Evolutionary conservation across 2,329 filamentous ascomycete genomes (phyloP).

Genomic region (Geoglossum cookeanum): DNA sequence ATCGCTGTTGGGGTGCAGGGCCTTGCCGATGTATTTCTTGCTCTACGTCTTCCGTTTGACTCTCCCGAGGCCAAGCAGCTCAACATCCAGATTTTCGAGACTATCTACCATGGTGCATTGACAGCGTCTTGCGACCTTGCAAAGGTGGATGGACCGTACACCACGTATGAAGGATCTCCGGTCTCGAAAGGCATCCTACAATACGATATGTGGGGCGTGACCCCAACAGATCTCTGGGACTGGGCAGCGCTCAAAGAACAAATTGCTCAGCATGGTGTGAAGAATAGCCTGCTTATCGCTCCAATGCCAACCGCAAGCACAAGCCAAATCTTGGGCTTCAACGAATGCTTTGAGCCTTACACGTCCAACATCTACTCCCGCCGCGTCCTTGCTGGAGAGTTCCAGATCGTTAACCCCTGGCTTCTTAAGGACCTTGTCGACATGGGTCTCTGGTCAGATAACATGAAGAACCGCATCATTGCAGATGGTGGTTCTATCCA

Average conservation of each 20-base stretch:
- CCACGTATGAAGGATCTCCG: slow-evolving; percentile 81
- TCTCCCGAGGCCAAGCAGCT: slow-evolving; percentile 83
- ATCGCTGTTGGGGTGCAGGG: slow-evolving; percentile 95
- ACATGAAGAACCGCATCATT: slow-evolving; percentile 99
- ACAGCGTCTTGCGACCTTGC: slow-evolving; percentile 79
- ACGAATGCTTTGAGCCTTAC: slow-evolving; percentile 99
- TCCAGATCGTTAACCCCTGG: slow-evolving; percentile 99
- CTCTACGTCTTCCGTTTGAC: slow-evolving; percentile 90
- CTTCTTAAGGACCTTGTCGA: slow-evolving; percentile 94
- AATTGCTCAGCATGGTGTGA: slow-evolving; percentile 81
- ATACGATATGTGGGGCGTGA: slow-evolving; percentile 97
- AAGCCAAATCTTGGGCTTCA: slow-evolving; percentile 95
- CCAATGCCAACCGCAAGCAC: slow-evolving; percentile 97
- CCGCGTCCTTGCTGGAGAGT: slow-evolving; percentile 91
- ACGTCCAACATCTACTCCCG: slow-evolving; percentile 99
- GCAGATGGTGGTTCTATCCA: slow-evolving; percentile 90
- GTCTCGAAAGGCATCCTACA: slow-evolving; percentile 91
- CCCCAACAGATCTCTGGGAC: slow-evolving; percentile 87
- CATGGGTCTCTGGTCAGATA: slow-evolving; percentile 94
- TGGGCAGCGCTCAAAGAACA: slow-evolving; percentile 77
- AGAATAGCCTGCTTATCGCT: slow-evolving; percentile 86
- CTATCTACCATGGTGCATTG: slow-evolving; percentile 90
- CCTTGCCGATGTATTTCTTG: slow-evolving; percentile 94
- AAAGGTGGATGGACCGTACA: slow-evolving; percentile 65
- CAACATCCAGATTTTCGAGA: slow-evolving; percentile 98